A percentile compares a stretch with the other conserved stretches of the same genome.
phyloP scores from a whole-genome alignment of 1,284 basidiomycete species.

The Phellopilus nigrolimitatus region DNA sequence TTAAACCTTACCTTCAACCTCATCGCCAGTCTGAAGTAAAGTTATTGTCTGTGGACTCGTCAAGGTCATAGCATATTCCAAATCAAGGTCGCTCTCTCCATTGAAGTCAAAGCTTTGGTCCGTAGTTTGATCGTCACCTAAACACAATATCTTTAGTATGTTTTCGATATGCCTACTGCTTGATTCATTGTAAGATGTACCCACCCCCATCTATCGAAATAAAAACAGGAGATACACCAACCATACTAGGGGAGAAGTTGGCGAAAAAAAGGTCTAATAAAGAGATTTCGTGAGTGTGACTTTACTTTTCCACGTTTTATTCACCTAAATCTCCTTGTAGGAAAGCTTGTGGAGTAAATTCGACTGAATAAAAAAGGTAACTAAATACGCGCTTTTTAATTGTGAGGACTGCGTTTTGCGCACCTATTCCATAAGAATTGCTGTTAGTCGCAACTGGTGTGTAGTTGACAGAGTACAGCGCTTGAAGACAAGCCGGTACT shows the following conservation, averaged over 20 bases:
- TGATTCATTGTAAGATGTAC: neutral
- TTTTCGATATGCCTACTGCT: too few relatives aligned
- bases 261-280: slow-evolving; percentile 23
- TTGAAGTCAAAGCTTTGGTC: slow-evolving; percentile 38
- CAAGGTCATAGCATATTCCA: slow-evolving; percentile 47
- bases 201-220: slow-evolving; percentile 44
- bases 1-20: slow-evolving; percentile 30
- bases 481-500: slow-evolving; percentile 42
- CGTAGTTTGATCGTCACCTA: slow-evolving; percentile 31
- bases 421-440: slow-evolving; percentile 50
- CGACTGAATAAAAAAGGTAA: slow-evolving; percentile 30
- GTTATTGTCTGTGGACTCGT: slow-evolving; percentile 39
- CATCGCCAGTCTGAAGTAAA: slow-evolving; percentile 46
- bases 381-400: neutral
- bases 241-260: slow-evolving; percentile 34
- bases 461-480: slow-evolving; percentile 42
- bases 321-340: slow-evolving; percentile 39
- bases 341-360: slow-evolving; percentile 47
- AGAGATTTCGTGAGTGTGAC: neutral
- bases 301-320: slow-evolving; percentile 20
- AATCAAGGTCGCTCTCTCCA: slow-evolving; percentile 52
- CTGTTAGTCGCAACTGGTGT: slow-evolving; percentile 34
- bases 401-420: neutral
- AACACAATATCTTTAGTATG: slow-evolving; percentile 17
- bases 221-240: slow-evolving; percentile 33